phyloP scores from a whole-genome alignment of 768 basidiomycete genomes.

The Boletellus sp. region DNA sequence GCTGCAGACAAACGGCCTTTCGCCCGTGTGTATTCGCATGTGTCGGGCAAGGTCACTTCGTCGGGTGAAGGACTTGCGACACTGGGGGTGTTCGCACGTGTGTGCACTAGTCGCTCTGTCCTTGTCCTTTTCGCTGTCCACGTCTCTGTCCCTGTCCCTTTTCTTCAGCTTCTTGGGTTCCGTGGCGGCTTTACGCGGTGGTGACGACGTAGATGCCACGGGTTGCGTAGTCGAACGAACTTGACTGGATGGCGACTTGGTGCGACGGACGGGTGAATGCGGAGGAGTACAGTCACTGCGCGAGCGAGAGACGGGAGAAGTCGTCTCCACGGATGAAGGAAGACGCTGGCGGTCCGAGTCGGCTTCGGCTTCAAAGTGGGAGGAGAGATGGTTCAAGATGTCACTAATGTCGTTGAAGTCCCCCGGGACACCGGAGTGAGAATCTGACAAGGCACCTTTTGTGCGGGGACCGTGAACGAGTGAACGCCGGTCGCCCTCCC shows the following conservation, averaged over 20 bases:
- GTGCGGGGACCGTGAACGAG: constrained; percentile 21
- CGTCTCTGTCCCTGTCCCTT: constrained; percentile 29
- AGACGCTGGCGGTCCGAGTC: constrained; percentile 41
- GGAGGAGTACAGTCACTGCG: constrained; percentile 19
- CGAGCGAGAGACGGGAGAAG: constrained; percentile 32
- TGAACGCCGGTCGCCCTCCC: constrained; percentile 40
- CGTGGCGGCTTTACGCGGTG: constrained; percentile 19
- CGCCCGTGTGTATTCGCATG: constrained; percentile 87
- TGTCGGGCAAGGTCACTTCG: constrained; percentile 82
- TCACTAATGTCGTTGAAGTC: constrained; percentile 74
- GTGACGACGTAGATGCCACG: constrained; percentile 52
- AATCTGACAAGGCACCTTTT: constrained; percentile 35
- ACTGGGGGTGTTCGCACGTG: constrained; percentile 67
- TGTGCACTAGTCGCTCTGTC: constrained; percentile 51
- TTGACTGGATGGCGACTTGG: constrained; percentile 37
- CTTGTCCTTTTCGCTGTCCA: constrained; percentile 34
- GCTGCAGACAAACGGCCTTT: constrained; percentile 76
- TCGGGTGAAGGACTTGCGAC: constrained; percentile 77
- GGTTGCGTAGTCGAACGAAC: constrained; percentile 36
- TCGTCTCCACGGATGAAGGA: constrained; percentile 31
- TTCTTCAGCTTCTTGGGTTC: constrained; percentile 27
- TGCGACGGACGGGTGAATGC: constrained; percentile 18
- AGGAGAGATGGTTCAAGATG: constrained; percentile 69
- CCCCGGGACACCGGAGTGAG: constrained; percentile 47
- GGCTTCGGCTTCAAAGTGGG: constrained; percentile 60